Base-by-base conservation (phyloP, 805 yeast genomes). In the Hanseniaspora mollemarum region DNA sequence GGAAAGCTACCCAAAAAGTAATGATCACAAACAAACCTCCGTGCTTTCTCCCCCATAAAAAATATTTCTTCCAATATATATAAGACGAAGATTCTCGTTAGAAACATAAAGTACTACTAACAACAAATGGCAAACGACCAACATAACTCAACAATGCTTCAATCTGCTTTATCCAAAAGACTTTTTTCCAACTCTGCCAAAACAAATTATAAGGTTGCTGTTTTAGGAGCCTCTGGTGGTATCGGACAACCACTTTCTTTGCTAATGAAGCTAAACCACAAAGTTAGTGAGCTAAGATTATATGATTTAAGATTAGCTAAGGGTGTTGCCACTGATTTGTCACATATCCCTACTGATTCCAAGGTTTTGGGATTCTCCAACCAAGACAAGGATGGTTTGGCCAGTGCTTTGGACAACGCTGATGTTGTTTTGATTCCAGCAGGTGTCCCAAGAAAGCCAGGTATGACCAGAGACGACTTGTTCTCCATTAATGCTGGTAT, bases 391-490 rank as follows among this genome's bases (percentile, higher is more conserved):
- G 74, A 74, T 53, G 86, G 84, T 53, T 71, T 88, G 59, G 72
- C 74, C 62, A 73, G 73, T 58, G 90, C 96, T 49, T 78, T 88
- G 57, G 79, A 75, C 56, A 77, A 74, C 58, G 71, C 76, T 50
- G 87, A 83, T 59, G 83, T 88, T 54, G 83, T 88, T 57, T 78
- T 88, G 58, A 85, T 88, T 69, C 96, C 96, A 65, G 96, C 96
- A 53, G 96, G 96, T 75, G 94, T 88, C 53, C 96, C 94, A 74
- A 85, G 94, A 79, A 88, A 87, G 75, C 96, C 96, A 59, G 96
- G 96, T 69, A 88, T 88, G 96, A 86, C 96, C 64, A 84, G 96
- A 76, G 96, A 88, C 68, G 96, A 88, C 67, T 75, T 88, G 62
- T 88, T 88, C 81, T 82, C 85, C 75, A 88, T 94, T 74, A 88